These are phyloP conservation scores for Mycena rebaudengoi DNA, from an alignment of 768 basidiomycete genomes.

Conservation along the genomic window DNA sequence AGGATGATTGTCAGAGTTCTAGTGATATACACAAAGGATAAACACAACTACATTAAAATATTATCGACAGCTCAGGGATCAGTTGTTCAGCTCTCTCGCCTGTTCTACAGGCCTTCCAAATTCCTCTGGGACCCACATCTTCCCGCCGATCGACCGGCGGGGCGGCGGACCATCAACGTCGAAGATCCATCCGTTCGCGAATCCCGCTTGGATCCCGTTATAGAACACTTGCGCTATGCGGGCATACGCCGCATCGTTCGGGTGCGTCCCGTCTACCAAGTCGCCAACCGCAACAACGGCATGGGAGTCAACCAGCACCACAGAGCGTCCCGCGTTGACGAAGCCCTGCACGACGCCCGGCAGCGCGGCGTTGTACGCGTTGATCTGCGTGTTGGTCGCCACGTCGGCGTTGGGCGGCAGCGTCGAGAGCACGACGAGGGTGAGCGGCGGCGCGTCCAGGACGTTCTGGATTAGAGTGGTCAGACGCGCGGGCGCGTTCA, in stretches of 20 bases:
- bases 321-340: neutral
- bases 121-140: too few species aligned
- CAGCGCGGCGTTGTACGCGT: conserved; percentile 10
- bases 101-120: too few species aligned
- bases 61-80: too few species aligned
- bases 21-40: too few species aligned
- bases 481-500: neutral
- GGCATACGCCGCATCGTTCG: conserved; percentile 11
- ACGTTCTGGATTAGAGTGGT: neutral
- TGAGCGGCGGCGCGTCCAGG: neutral
- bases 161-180: conserved; percentile 7
- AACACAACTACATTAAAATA: too few species aligned
- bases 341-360: neutral
- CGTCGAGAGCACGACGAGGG: conserved; percentile 10
- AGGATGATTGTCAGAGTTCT: too few species aligned
- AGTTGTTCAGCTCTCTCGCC: too few species aligned
- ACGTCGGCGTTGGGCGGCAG: conserved; percentile 7
- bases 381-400: neutral
- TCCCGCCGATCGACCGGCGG: too few species aligned
- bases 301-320: conserved; percentile 1
- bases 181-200: conserved; percentile 2
- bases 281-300: conserved; percentile 7
- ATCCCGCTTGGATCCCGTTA: neutral
- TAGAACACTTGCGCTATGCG: conserved; percentile 9
- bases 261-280: conserved; percentile 13